Evolutionary conservation across 306 rosid genomes (phyloP).

Genomic region (Arachis hypogaea): DNA sequence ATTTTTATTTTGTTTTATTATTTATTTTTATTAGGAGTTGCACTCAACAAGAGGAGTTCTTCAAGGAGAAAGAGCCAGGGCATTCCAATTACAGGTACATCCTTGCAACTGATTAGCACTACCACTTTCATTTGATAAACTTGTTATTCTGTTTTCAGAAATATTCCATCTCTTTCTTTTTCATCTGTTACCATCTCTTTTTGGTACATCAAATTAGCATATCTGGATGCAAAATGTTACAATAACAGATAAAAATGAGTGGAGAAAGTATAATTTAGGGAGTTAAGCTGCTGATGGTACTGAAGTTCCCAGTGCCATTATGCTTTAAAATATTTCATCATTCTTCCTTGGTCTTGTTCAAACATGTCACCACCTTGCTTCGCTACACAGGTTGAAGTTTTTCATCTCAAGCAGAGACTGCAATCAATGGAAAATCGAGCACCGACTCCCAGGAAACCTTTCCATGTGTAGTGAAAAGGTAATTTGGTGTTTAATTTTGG

Average conservation of each 20-base stretch:
- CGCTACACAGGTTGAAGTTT: slow-evolving; percentile 78
- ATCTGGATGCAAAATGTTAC: too few species aligned
- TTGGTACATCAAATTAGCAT: too few species aligned
- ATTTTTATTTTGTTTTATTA: slow-evolving; percentile 9
- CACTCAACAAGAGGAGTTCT: slow-evolving; percentile 97
- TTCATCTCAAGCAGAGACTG: slow-evolving; percentile 91
- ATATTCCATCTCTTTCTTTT: too few species aligned
- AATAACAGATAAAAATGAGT: too few species aligned
- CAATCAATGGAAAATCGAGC: slow-evolving; percentile 92
- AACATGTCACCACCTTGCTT: slow-evolving; percentile 11
- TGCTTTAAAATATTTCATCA: not conserved
- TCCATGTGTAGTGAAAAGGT: slow-evolving; percentile 43
- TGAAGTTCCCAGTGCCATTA: slow-evolving; percentile 8
- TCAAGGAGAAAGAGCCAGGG: slow-evolving; percentile 88
- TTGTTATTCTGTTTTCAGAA: too few species aligned
- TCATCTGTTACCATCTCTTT: too few species aligned
- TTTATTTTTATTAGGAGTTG: slow-evolving; percentile 58
- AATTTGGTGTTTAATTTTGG: not conserved
- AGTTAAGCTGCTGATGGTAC: not conserved
- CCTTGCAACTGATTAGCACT: slow-evolving; percentile 8
- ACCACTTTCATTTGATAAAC: not conserved
- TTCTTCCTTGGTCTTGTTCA: not conserved
- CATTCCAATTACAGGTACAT: slow-evolving; percentile 90
- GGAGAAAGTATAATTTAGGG: not conserved
- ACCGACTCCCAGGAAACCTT: slow-evolving; percentile 88